Evolutionary conservation across 2,329 filamentous ascomycete genomes (phyloP).

Genomic region (Apiospora marii): DNA sequence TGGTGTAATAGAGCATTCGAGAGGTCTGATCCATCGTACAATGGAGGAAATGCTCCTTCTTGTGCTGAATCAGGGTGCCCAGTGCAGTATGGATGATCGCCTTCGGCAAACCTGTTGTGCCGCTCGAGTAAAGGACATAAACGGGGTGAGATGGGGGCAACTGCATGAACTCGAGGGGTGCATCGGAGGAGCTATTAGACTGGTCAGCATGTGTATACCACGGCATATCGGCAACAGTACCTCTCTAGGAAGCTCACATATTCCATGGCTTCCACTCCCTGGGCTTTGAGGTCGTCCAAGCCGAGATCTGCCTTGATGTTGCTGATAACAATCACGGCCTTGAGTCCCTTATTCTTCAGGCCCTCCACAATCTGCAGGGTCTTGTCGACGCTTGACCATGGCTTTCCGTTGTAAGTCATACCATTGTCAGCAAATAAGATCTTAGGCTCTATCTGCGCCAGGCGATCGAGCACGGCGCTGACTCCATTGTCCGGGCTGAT

Average conservation of each 20-base stretch:
- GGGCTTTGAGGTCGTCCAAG: conserved; percentile 49
- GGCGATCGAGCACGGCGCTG: conserved; percentile 85
- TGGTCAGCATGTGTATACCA: neutral
- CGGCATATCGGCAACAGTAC: conserved; percentile 31
- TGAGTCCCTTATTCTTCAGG: conserved; percentile 66
- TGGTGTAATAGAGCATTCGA: conserved; percentile 91
- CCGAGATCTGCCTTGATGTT: conserved; percentile 61
- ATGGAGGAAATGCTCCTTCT: conserved; percentile 93
- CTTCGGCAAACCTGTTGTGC: conserved; percentile 87
- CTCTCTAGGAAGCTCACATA: conserved; percentile 55
- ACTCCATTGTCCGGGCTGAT: conserved; percentile 94
- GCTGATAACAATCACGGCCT: conserved; percentile 77
- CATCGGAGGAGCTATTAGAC: conserved; percentile 46
- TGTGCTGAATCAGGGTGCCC: conserved; percentile 93
- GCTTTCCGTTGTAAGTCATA: conserved; percentile 88
- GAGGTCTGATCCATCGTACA: conserved; percentile 78
- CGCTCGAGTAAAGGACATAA: conserved; percentile 92
- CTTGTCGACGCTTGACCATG: conserved; percentile 82
- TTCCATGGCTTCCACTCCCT: conserved; percentile 51
- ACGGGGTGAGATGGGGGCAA: conserved; percentile 86
- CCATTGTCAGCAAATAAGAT: conserved; percentile 89
- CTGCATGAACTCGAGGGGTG: conserved; percentile 72
- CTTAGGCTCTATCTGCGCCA: conserved; percentile 84
- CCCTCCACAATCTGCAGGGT: conserved; percentile 76
- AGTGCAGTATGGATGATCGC: conserved; percentile 93